Percentiles rank a stretch among this genome's conserved stretches.
phyloP scores from a whole-genome alignment of 1,284 basidiomycete species.

The Bjerkandera adusta region DNA sequence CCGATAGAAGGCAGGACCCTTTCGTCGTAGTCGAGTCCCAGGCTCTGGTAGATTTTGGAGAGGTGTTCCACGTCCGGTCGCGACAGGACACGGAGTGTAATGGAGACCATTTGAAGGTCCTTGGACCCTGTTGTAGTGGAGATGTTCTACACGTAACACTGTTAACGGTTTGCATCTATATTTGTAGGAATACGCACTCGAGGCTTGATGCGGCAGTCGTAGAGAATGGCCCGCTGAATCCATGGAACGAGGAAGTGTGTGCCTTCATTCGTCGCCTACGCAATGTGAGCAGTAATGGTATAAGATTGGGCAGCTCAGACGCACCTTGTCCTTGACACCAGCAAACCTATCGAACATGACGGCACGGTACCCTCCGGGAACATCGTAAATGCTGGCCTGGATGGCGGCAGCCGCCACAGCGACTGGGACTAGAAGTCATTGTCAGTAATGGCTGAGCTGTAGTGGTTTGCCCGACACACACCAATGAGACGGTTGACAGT shows the following conservation, averaged over 20 bases:
- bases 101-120: conserved; percentile 96
- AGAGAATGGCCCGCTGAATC: conserved; percentile 94
- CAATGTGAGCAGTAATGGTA: neutral
- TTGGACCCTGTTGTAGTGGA: conserved; percentile 96
- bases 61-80: conserved; percentile 89
- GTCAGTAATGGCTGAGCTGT: neutral
- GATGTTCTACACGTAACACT: conserved; percentile 77
- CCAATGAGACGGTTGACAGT: conserved; percentile 23
- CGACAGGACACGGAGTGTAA: conserved; percentile 95
- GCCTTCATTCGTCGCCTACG: conserved; percentile 85
- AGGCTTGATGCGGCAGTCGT: conserved; percentile 98
- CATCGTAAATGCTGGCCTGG: conserved; percentile 88
- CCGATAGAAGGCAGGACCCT: conserved; percentile 92
- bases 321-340: conserved; percentile 82
- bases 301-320: conserved; percentile 14
- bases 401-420: conserved; percentile 64
- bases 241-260: conserved; percentile 97
- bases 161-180: neutral
- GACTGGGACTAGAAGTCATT: conserved; percentile 79
- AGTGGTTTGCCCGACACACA: conserved; percentile 10
- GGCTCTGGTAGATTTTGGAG: conserved; percentile 91
- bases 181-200: conserved; percentile 49
- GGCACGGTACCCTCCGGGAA: conserved; percentile 90
- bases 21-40: conserved; percentile 98
- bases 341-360: conserved; percentile 99